Percentiles rank a stretch among this genome's conserved stretches.
Evolutionary conservation across 345 rosid genomes (phyloP).

Genomic region (Eucalyptus camaldulensis): DNA sequence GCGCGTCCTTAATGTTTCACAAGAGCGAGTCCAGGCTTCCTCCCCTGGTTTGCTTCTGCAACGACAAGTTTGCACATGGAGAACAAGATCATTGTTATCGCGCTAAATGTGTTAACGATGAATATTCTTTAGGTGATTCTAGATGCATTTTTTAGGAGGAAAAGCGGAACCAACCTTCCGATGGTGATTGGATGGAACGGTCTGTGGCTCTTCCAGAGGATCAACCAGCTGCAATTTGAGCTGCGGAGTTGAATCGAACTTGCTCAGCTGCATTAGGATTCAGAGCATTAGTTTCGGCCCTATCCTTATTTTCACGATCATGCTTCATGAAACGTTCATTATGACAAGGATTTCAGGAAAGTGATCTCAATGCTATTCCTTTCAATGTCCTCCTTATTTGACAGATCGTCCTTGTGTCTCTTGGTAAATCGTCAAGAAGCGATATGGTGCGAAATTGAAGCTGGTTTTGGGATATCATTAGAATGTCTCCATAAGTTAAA

Average conservation of each 20-base stretch:
- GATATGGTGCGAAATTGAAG: not conserved
- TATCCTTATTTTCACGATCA: not conserved
- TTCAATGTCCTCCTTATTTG: not conserved
- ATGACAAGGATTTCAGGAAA: not conserved
- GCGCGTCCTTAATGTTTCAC: not conserved
- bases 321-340: not conserved
- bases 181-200: not conserved
- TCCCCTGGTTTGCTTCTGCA: not conserved
- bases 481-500: not conserved
- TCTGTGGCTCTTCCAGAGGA: not conserved
- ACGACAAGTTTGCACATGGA: not conserved
- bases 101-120: not conserved
- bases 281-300: not conserved
- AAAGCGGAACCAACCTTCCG: not conserved
- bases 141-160: not conserved
- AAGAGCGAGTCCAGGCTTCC: not conserved
- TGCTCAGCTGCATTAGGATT: conserved; percentile 5
- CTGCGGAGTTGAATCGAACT: not conserved
- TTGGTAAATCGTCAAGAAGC: not conserved
- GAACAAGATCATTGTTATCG: not conserved
- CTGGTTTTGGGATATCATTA: not conserved
- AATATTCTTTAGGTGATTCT: not conserved
- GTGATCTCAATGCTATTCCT: not conserved
- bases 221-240: not conserved
- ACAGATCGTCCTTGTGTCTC: not conserved